phyloP scores from a whole-genome alignment of 176 grass and related monocot genomes.

The Eragrostis nindensis region DNA sequence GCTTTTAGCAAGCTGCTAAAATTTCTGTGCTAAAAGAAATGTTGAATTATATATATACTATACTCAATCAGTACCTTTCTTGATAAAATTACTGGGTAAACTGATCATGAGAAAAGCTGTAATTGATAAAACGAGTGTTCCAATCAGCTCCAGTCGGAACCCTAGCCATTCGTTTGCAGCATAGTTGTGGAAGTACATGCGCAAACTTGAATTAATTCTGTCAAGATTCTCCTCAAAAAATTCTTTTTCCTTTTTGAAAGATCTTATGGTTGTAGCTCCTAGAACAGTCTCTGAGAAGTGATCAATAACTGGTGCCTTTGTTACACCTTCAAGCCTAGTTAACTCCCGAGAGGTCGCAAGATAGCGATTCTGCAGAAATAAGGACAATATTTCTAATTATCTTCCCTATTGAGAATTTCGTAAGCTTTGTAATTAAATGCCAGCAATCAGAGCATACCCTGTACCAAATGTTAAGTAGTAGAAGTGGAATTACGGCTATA shows the following conservation, averaged over 20 bases:
- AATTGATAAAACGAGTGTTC: conserved; percentile 72
- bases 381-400: neutral
- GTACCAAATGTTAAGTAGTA: conserved; percentile 91
- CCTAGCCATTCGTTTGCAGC: conserved; percentile 94
- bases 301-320: conserved; percentile 95
- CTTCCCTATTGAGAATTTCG: conserved; percentile 1
- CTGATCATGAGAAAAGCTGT: conserved; percentile 91
- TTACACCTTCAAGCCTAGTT: conserved; percentile 91
- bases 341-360: conserved; percentile 90
- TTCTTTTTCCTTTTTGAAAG: conserved; percentile 71
- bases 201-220: conserved; percentile 90
- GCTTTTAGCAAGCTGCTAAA: neutral
- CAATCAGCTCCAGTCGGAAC: conserved; percentile 86
- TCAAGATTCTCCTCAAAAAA: conserved; percentile 75
- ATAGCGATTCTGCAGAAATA: conserved; percentile 68
- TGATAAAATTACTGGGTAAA: conserved; percentile 82
- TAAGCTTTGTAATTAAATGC: neutral
- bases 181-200: conserved; percentile 97
- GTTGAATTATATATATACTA: neutral
- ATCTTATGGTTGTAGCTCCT: conserved; percentile 84
- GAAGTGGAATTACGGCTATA: conserved; percentile 76
- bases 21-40: neutral
- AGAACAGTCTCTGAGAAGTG: conserved; percentile 94
- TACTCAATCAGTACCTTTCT: conserved; percentile 61
- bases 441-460: conserved; percentile 59